Evolutionary conservation across 495 filamentous ascomycete genomes (phyloP).

Genomic region (Thozetella sp.): DNA sequence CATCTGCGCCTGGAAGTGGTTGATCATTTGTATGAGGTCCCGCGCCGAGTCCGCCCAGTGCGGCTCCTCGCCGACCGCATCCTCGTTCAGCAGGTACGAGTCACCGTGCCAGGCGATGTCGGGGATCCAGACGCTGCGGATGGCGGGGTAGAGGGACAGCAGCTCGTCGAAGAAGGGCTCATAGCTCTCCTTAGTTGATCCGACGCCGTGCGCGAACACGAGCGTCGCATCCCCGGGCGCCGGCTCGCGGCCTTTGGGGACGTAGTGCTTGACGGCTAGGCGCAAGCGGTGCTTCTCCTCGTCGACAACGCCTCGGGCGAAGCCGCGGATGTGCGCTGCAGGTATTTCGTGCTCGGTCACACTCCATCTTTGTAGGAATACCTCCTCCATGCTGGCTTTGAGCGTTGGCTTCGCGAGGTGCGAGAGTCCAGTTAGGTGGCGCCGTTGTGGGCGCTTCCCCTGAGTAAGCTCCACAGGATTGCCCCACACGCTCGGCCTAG

Average conservation of each 20-base stretch:
- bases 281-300: not conserved
- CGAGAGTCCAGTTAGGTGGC: no score
- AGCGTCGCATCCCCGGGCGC: not conserved
- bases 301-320: not conserved
- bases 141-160: not conserved
- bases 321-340: not conserved
- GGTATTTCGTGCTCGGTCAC: not conserved
- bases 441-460: no score
- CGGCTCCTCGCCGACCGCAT: not conserved
- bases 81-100: not conserved
- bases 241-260: not conserved
- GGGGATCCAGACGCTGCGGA: not conserved
- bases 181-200: conserved; percentile 1
- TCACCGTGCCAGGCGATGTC: conserved; percentile 1
- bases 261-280: conserved; percentile 1
- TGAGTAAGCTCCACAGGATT: no score
- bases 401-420: no score
- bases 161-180: conserved; percentile 2
- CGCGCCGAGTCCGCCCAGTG: not conserved
- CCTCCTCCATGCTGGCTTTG: not conserved
- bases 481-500: no score
- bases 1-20: conserved; percentile 1
- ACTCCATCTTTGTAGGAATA: not conserved
- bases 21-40: not conserved
- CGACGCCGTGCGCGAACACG: conserved; percentile 1